Evolutionary conservation across 495 filamentous ascomycete species (phyloP).

Genomic region (Aspergillus affinis): DNA sequence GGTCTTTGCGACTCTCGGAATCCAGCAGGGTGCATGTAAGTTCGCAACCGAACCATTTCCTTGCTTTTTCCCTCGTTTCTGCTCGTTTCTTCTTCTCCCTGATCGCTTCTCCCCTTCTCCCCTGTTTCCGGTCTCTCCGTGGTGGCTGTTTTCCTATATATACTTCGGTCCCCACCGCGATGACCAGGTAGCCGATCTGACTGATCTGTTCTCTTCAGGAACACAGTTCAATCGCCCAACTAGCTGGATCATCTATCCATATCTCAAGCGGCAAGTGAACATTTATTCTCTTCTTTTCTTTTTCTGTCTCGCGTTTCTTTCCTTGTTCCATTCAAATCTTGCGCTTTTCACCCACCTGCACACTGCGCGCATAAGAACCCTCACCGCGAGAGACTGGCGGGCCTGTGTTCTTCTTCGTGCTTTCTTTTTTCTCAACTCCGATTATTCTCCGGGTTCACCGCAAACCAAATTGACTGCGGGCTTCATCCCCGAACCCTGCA

Average conservation of each 20-base stretch:
- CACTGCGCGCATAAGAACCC: too few species aligned
- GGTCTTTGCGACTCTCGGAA: background rate
- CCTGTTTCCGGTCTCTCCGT: background rate
- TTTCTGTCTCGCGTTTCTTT: background rate
- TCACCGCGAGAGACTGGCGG: too few species aligned
- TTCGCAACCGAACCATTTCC: constrained; percentile 9
- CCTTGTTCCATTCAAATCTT: background rate
- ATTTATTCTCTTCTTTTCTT: background rate
- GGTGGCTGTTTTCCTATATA: background rate
- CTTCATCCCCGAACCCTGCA: constrained; percentile 10
- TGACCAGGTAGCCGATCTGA: background rate
- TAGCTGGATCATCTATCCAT: background rate
- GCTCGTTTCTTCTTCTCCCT: background rate
- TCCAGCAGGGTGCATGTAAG: constrained; percentile 3
- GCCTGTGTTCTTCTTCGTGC: too few species aligned
- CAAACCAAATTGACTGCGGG: background rate
- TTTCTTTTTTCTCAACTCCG: too few species aligned
- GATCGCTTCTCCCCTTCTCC: background rate
- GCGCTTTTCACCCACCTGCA: too few species aligned
- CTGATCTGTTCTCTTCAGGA: background rate
- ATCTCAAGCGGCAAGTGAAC: background rate
- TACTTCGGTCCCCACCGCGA: background rate
- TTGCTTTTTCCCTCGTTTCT: background rate
- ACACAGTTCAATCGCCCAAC: background rate
- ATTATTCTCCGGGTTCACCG: background rate